phyloP scores from a whole-genome alignment of 371 early-diverging fungal genomes.

The Ordospora pajunii region DNA sequence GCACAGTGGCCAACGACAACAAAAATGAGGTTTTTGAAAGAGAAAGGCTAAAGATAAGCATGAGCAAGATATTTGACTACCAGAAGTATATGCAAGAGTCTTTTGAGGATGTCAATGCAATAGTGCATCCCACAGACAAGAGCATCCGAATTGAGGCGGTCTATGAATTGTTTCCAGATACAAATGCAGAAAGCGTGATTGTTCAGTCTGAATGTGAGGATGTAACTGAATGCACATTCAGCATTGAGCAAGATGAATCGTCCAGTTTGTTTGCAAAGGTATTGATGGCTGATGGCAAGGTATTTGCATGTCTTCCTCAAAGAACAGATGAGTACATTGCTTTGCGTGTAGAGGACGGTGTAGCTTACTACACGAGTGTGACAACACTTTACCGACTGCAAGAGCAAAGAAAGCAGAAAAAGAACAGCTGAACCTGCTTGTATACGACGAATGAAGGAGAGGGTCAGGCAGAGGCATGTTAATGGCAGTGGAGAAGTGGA shows the following conservation, averaged over 20 bases:
- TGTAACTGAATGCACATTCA: not conserved
- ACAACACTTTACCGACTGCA: not conserved
- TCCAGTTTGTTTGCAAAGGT: not conserved
- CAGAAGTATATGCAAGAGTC: slow-evolving; percentile 27
- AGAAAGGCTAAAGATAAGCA: slow-evolving; percentile 17
- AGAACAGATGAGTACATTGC: not conserved
- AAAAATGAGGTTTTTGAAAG: not conserved
- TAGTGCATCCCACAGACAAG: slow-evolving; percentile 16
- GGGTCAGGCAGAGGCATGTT: not conserved
- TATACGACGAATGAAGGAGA: not conserved
- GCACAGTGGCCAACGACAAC: not conserved
- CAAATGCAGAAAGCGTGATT: not conserved
- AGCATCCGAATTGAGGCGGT: slow-evolving; percentile 10
- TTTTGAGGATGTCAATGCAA: slow-evolving; percentile 23
- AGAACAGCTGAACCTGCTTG: not conserved
- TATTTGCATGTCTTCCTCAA: not conserved
- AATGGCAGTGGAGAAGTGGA: too few species aligned
- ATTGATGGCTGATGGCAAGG: not conserved
- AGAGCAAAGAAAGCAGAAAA: not conserved
- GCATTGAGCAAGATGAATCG: not conserved
- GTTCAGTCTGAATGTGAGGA: not conserved
- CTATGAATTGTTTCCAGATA: slow-evolving; percentile 6
- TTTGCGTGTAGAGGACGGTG: not conserved
- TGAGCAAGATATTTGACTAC: slow-evolving; percentile 25
- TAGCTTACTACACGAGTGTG: not conserved